Percentiles rank a stretch among this genome's conserved stretches.
Evolutionary conservation across 75 land plant species (phyloP).

Genomic region (Picea glauca): DNA sequence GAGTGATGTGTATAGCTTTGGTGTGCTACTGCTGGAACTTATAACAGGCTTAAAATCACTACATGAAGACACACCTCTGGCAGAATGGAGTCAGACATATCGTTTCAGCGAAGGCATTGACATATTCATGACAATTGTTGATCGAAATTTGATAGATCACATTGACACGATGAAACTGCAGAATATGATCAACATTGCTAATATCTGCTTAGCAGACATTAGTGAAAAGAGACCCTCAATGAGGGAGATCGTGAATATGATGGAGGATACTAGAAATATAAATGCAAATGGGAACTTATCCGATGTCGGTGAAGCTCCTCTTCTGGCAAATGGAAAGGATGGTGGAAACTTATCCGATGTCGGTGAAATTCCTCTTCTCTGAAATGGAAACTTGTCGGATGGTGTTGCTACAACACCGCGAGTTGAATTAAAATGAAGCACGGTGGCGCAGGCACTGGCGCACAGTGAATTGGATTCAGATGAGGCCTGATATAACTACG

Average conservation of each 20-base stretch:
- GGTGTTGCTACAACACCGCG: too few species aligned
- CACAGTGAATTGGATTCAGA: too few species aligned
- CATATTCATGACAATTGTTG: slow-evolving; percentile 12
- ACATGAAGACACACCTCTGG: slow-evolving; percentile 20
- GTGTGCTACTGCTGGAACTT: slow-evolving; percentile 28
- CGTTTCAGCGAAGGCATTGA: slow-evolving; percentile 12
- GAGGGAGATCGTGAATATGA: slow-evolving; percentile 11
- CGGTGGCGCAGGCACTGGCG: too few species aligned
- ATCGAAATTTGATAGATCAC: slow-evolving; percentile 19
- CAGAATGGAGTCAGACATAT: slow-evolving; percentile 19
- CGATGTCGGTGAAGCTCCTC: too few species aligned
- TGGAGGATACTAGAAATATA: too few species aligned
- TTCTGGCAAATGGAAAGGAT: too few species aligned
- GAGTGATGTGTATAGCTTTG: slow-evolving; percentile 40
- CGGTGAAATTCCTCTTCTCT: too few species aligned
- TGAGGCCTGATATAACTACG: too few species aligned
- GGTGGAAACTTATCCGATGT: too few species aligned
- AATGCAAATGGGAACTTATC: too few species aligned
- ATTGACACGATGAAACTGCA: slow-evolving; percentile 12
- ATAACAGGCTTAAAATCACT: slow-evolving; percentile 23
- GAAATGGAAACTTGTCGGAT: too few species aligned
- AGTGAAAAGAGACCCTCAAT: slow-evolving; percentile 22
- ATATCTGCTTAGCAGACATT: slow-evolving; percentile 7
- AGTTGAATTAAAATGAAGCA: too few species aligned
- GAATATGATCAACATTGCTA: slow-evolving; percentile 14